These are phyloP conservation scores for Niebla homalea DNA, from an alignment of 495 filamentous ascomycete genomes.

Conservation along the genomic window DNA sequence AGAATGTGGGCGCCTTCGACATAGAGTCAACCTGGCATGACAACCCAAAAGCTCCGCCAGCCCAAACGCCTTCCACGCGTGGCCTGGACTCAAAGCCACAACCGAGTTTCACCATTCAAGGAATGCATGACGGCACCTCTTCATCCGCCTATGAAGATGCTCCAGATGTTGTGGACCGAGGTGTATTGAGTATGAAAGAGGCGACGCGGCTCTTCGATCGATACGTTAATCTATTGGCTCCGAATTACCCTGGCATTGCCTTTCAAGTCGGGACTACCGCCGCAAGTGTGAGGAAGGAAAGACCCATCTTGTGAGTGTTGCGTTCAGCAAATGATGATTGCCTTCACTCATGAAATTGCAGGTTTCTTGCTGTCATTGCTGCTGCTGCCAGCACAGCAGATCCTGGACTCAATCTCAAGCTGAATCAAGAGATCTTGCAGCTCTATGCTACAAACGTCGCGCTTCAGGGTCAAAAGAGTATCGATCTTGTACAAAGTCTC, in stretches of 20 bases:
- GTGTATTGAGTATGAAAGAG: constrained; percentile 7
- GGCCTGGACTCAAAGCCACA: neutral
- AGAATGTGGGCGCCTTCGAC: neutral
- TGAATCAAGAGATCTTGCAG: constrained; percentile 53
- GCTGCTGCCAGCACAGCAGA: constrained; percentile 37
- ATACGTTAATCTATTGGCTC: constrained; percentile 49
- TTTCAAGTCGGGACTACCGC: constrained; percentile 49
- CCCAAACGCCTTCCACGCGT: neutral
- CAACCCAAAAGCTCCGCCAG: neutral
- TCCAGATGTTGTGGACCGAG: constrained; percentile 9
- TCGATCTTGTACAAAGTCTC: constrained; percentile 68
- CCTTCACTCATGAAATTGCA: neutral
- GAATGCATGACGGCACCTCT: neutral
- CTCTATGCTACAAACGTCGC: constrained; percentile 55
- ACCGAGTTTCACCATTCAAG: neutral
- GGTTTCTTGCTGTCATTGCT: constrained; percentile 58
- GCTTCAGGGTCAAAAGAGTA: constrained; percentile 52
- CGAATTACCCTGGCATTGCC: constrained; percentile 56
- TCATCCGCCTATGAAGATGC: neutral
- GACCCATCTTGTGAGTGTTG: constrained; percentile 40
- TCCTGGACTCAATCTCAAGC: constrained; percentile 35
- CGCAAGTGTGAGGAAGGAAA: constrained; percentile 43
- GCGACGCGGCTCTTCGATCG: constrained; percentile 32
- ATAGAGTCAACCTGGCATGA: neutral
- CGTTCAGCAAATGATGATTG: neutral